Percentiles rank a stretch among this genome's conserved stretches.
Conservation (phyloP, 2,329 filamentous ascomycete genomes). For the Microdochium paspali region DNA sequence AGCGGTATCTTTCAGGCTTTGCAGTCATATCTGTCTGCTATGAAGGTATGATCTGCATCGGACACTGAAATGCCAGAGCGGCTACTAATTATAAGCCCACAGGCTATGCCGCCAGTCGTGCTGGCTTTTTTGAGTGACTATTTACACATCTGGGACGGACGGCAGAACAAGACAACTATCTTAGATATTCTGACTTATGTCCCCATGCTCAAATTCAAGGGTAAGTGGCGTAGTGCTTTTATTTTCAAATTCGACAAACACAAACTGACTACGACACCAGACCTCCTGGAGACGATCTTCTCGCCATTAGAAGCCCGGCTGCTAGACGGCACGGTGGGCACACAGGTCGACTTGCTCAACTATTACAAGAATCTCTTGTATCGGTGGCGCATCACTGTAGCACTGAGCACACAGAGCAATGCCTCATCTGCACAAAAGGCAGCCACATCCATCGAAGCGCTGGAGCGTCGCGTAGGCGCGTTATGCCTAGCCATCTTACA, state of each 20-base stretch:
- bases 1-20: conserved; percentile 44
- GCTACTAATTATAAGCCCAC: too few relatives aligned
- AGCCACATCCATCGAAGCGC: conserved; percentile 25
- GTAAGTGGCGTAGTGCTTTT: conserved; percentile 23
- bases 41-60: conserved; percentile 37
- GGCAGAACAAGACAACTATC: conserved; percentile 39
- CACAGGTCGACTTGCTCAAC: conserved; percentile 49
- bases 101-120: conserved; percentile 38
- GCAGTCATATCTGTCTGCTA: conserved; percentile 43
- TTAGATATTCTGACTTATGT: conserved; percentile 48
- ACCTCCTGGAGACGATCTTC: conserved; percentile 39
- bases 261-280: conserved; percentile 24
- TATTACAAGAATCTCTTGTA: conserved; percentile 61
- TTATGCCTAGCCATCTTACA: conserved; percentile 54
- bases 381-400: conserved; percentile 34
- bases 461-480: conserved; percentile 40
- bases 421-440: conserved; percentile 21
- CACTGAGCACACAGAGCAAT: not conserved
- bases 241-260: too few relatives aligned
- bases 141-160: conserved; percentile 53
- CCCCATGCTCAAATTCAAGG: conserved; percentile 45
- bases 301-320: conserved; percentile 40
- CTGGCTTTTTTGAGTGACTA: conserved; percentile 42
- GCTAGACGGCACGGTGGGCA: conserved; percentile 36
- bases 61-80: too few relatives aligned